Conservation (phyloP, 768 basidiomycete species). For the Mrakia blollopis region DNA sequence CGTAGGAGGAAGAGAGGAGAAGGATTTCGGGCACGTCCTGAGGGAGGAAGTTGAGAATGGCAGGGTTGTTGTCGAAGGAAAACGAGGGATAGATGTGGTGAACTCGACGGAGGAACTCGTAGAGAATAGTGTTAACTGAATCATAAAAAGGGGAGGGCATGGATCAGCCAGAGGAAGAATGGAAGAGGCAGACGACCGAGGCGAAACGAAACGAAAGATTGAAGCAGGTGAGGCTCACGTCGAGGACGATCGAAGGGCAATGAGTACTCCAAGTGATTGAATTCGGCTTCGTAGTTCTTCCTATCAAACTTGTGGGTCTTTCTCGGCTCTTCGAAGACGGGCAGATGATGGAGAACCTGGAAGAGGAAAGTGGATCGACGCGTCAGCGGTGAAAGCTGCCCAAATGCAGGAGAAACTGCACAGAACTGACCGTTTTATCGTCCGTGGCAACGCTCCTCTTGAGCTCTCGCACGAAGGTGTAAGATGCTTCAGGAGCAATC, state of each 20-base stretch:
- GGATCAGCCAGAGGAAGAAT: not conserved
- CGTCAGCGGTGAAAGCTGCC: too few relatives aligned
- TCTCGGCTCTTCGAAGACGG: not conserved
- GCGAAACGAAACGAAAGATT: too few relatives aligned
- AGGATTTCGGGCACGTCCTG: slow-evolving; percentile 16
- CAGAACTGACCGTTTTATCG: slow-evolving; percentile 5
- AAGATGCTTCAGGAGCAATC: slow-evolving; percentile 7
- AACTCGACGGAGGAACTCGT: slow-evolving; percentile 29
- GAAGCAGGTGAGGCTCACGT: not conserved
- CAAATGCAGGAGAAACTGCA: not conserved
- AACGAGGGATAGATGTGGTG: not conserved
- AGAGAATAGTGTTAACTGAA: slow-evolving; percentile 19
- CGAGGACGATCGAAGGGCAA: not conserved
- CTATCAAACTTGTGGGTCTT: not conserved
- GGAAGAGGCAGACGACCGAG: not conserved
- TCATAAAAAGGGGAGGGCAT: not conserved
- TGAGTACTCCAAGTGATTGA: slow-evolving; percentile 3
- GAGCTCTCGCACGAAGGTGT: slow-evolving; percentile 20
- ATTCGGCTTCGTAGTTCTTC: not conserved
- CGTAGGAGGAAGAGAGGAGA: slow-evolving; percentile 12
- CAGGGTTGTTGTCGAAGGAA: slow-evolving; percentile 15
- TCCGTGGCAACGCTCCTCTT: slow-evolving; percentile 3
- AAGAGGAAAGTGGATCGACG: not conserved
- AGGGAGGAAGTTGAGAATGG: slow-evolving; percentile 18
- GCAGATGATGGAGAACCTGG: slow-evolving; percentile 14